Percentiles rank a stretch among this genome's conserved stretches.
phyloP scores from a whole-genome alignment of 139 green algal genomes.

The Closterium sp. region DNA sequence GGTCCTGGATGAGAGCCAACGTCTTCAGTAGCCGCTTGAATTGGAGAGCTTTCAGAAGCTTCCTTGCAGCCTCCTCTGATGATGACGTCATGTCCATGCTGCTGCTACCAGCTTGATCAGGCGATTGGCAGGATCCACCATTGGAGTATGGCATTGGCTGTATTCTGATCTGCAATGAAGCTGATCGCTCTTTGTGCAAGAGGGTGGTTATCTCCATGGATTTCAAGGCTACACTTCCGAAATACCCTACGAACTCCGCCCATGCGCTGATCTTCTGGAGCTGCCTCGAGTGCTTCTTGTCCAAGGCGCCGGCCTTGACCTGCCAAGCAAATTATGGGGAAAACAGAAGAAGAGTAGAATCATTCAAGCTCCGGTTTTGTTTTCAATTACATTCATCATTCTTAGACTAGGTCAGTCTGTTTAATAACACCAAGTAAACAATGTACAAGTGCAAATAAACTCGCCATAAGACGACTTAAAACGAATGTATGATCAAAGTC shows the following conservation, averaged over 20 bases:
- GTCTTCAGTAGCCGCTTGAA: constrained; percentile 59
- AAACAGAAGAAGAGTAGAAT: not conserved
- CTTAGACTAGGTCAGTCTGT: too few species aligned
- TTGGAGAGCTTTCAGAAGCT: constrained; percentile 33
- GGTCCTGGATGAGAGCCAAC: constrained; percentile 71
- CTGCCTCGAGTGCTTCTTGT: constrained; percentile 55
- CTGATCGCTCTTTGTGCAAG: constrained; percentile 57
- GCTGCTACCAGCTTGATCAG: not conserved
- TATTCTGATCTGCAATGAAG: not conserved
- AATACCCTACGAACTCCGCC: constrained; percentile 75
- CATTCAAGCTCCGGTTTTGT: not conserved
- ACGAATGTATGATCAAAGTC: not conserved
- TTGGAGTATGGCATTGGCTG: not conserved
- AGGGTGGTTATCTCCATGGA: constrained; percentile 53
- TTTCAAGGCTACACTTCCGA: constrained; percentile 66
- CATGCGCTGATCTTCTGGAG: constrained; percentile 62
- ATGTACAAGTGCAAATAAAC: not conserved
- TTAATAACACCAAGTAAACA: too few species aligned
- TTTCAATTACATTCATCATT: too few species aligned
- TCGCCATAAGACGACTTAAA: not conserved
- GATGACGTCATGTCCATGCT: not conserved
- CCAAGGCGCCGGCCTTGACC: constrained; percentile 75
- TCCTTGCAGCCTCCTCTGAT: not conserved
- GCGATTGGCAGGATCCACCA: not conserved
- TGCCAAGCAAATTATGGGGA: not conserved